phyloP scores from a whole-genome alignment of 1,139 yeast species.

The Taiozyma onychis region DNA sequence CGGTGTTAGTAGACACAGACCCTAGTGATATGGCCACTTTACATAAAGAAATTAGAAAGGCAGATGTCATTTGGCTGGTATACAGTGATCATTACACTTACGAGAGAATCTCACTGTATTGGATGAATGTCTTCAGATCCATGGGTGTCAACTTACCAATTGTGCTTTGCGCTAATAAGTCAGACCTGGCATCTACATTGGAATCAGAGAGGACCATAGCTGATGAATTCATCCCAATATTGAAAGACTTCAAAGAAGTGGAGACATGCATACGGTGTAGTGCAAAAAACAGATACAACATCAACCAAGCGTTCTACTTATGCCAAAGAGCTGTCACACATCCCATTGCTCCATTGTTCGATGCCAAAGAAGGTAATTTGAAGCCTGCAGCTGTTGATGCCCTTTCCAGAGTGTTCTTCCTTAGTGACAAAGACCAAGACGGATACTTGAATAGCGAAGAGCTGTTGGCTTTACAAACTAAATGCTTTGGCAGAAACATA shows the following conservation, averaged over 20 bases:
- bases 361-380: conserved; percentile 79
- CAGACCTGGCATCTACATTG: conserved; percentile 37
- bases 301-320: conserved; percentile 83
- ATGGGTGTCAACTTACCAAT: conserved; percentile 91
- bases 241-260: conserved; percentile 89
- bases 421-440: conserved; percentile 88
- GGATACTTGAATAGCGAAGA: conserved; percentile 71
- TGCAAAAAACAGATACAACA: conserved; percentile 73
- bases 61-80: conserved; percentile 90
- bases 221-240: conserved; percentile 71
- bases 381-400: conserved; percentile 78
- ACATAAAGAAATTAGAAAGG: conserved; percentile 71
- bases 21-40: conserved; percentile 56
- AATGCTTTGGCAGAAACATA: conserved; percentile 63
- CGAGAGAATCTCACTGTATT: conserved; percentile 82
- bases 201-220: conserved; percentile 26
- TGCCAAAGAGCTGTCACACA: conserved; percentile 90
- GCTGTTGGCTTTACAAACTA: conserved; percentile 59
- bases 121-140: conserved; percentile 92
- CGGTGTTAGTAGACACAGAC: conserved; percentile 75
- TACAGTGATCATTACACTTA: conserved; percentile 92
- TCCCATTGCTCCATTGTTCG: conserved; percentile 91
- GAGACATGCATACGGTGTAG: conserved; percentile 88
- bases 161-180: conserved; percentile 83
- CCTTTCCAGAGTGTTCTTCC: conserved; percentile 70